Percentiles rank a stretch among this genome's conserved stretches.
Evolutionary conservation across 192 early-diverging fungal genomes (phyloP).

Genomic region (Funneliformis mosseae): DNA sequence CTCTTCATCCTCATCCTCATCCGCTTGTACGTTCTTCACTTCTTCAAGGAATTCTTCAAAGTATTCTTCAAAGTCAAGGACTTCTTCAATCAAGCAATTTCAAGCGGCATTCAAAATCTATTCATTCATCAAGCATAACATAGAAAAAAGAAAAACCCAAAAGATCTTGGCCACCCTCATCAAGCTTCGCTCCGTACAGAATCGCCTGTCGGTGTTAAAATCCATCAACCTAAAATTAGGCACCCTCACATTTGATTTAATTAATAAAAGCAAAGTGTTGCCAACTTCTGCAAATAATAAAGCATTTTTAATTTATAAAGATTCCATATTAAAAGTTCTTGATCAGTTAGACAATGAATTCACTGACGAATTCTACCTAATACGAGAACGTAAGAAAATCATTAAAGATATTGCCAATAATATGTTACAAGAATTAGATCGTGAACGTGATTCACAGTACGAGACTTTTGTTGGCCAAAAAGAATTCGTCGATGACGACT

Average conservation of each 20-base stretch:
- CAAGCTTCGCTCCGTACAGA: neutral
- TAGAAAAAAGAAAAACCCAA: neutral
- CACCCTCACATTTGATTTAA: neutral
- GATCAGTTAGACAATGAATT: neutral
- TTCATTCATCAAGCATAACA: neutral
- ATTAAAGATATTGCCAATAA: neutral
- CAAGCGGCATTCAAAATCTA: neutral
- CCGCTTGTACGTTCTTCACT: neutral
- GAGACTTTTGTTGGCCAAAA: neutral
- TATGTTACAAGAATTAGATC: neutral
- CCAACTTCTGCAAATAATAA: neutral
- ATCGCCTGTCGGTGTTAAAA: neutral
- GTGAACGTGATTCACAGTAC: neutral
- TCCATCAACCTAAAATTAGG: neutral
- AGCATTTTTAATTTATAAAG: neutral
- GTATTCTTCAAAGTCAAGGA: neutral
- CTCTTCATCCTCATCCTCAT: neutral
- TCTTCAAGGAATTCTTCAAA: neutral
- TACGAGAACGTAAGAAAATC: neutral
- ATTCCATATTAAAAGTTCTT: neutral
- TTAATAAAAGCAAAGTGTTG: neutral
- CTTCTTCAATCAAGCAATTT: neutral
- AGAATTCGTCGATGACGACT: neutral
- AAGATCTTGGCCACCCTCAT: neutral
- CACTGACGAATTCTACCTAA: neutral